Conservation (phyloP, 202 grass and related monocot species). For the Eragrostis tef region DNA sequence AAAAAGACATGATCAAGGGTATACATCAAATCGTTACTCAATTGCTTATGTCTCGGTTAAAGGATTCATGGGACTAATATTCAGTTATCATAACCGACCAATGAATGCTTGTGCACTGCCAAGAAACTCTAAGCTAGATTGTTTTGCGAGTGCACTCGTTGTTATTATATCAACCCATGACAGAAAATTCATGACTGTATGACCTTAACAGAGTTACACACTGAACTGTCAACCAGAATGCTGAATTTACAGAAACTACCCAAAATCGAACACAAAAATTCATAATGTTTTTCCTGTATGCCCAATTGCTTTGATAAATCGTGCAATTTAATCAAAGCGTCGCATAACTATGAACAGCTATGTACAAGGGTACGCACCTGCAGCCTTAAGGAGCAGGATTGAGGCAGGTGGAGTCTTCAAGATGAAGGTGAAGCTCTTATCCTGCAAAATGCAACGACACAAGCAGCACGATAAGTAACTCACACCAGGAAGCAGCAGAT, state of each 20-base stretch:
- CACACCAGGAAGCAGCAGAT: slow-evolving; percentile 2
- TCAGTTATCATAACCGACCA: background rate
- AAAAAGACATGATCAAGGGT: background rate
- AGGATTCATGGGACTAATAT: background rate
- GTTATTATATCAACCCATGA: background rate
- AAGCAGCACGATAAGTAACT: background rate
- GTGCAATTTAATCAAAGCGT: background rate
- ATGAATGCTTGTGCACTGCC: background rate
- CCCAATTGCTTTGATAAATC: background rate
- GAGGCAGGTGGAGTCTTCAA: slow-evolving; percentile 96
- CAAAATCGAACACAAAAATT: background rate
- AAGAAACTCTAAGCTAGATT: background rate
- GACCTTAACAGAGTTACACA: background rate
- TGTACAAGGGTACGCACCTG: slow-evolving; percentile 55
- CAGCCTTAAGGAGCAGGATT: slow-evolving; percentile 90
- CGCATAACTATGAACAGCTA: background rate
- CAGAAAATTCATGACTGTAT: background rate
- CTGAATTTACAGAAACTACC: background rate
- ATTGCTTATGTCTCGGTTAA: background rate
- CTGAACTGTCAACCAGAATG: background rate
- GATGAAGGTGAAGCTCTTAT: slow-evolving; percentile 97
- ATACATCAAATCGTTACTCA: background rate
- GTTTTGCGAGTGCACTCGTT: background rate
- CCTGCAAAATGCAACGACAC: slow-evolving; percentile 50
- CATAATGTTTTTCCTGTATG: background rate